Base-by-base conservation (phyloP, 257 asterid species). In the Nicotiana benthamiana region DNA sequence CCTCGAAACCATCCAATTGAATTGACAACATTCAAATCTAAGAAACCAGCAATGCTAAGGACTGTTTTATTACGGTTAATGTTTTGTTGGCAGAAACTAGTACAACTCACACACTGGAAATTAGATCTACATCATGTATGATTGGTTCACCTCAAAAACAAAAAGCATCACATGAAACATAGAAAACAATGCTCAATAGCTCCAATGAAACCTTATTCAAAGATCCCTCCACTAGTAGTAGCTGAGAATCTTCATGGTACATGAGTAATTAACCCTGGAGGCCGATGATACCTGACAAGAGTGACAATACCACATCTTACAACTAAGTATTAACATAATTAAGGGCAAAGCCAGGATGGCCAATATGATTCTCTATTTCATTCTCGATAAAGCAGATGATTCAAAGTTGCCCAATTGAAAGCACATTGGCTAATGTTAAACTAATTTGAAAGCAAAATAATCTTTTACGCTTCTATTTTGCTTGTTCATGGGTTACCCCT, bases 261-360 rank as follows among this genome's bases (percentile, higher is more conserved):
- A 70, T 15, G 54, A 60, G 79, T 3, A 16, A 85, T 93, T 90
- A 94, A 83, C 94, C 97, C 89, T 93, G 97, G 85, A 94, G 96
- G 6, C 98, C 98, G 17, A 94, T 94, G 83, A 94, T 89, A 84
- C 98, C 98, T 94, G 92, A 89, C 77, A 86, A 57, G 53, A 84
- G 68, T 46, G 36, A 22, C 60, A 80, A 28, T 2, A 72, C 46
- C 59, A 43, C 24, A 54, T 34, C 80, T 65, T 27, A 74, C 54
- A 13, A 11, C 4, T 10, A 30, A 30, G 32, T 30, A 30, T 30
- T 30, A 3, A 61, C 22, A 54, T n/a, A 75, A 57, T 51, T 15
- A 70, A 34, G 32, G 56, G 77, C 16, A 34, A 40, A 36, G 40
- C 16, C 40, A 43, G 17, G 9, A 30, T 11, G 7, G 34, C 76